Evolutionary conservation across 2,329 filamentous ascomycete species (phyloP), one percentile per base, ranked within the genome.

Genomic region (Huntiella abstrusa): DNA sequence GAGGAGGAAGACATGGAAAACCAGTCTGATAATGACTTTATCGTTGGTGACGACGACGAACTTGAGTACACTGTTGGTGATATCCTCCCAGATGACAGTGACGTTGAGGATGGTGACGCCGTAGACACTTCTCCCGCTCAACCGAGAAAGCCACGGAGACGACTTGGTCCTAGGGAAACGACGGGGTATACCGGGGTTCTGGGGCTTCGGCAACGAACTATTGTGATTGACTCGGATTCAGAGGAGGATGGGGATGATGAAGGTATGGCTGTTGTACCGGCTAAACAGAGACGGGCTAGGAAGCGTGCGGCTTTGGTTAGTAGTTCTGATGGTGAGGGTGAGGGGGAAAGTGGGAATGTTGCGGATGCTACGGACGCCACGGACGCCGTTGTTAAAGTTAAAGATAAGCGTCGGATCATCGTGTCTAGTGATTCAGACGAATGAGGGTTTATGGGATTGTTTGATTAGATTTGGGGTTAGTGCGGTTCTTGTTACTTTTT

Each of bases 1-100:
- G 22, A 28, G 7, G 22, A 28, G 4, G 22, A 28, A 28, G 22
- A 28, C 7, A 28, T 28, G 22, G 38, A 40, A 16, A 12, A 40
- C n/a, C 16, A 17, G 17, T 19, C 11, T 4, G 38, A 40, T 8
- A 22, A 40, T 17, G 38, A 40, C 38, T 40, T 40, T 6, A 12
- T 40, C 11, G 38, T 16, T 28, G 22, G 22, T 12, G 15, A 40
- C 10, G 38, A 40, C 7, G 37, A 40, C 46, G 46, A 48, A 13
- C 33, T 48, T 16, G 46, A 48, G 35, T 48, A 48, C 4, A 34
- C 33, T 16, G 12, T 10, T 11, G 33, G 16, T n/a, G 33, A 47
- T 22, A 32, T 33, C 8, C 33, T 47, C 4, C 45, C 33, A 13
- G 45, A 47, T 19, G 44, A 47, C 39, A 17, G 6, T 13, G 41